Percentiles rank a stretch among this genome's conserved stretches.
These are phyloP conservation scores for Pleurotus salmoneostramineus DNA, from an alignment of 768 basidiomycete species.

Conservation along the genomic window DNA sequence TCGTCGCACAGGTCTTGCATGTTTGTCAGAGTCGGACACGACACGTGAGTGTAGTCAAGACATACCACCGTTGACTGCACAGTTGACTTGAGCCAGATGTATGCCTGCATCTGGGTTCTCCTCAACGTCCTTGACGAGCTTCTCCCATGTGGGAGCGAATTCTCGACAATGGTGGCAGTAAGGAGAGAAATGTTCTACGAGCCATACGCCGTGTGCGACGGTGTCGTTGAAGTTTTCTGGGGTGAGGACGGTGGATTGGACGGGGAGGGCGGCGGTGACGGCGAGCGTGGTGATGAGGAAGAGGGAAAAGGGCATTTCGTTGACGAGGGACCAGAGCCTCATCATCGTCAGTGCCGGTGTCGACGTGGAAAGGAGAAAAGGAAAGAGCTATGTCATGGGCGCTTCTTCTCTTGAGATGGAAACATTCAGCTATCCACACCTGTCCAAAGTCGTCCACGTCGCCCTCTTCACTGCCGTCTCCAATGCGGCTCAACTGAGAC, in stretches of 20 bases:
- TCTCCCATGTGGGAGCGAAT: conserved; percentile 82
- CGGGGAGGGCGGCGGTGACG: conserved; percentile 29
- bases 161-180: conserved; percentile 74
- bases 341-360: background rate
- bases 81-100: conserved; percentile 79
- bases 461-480: conserved; percentile 65
- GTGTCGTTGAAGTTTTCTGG: conserved; percentile 56
- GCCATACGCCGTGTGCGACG: conserved; percentile 57
- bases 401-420: conserved; percentile 37
- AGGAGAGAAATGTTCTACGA: conserved; percentile 87
- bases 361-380: background rate
- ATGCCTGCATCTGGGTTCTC: conserved; percentile 44
- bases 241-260: conserved; percentile 38
- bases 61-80: conserved; percentile 73
- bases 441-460: conserved; percentile 46
- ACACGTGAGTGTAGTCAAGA: conserved; percentile 5
- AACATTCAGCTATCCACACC: conserved; percentile 50
- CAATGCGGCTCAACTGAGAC: conserved; percentile 58
- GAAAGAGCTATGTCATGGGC: background rate
- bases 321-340: background rate
- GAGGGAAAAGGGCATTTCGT: conserved; percentile 19
- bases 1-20: conserved; percentile 69
- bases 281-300: conserved; percentile 25
- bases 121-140: conserved; percentile 52
- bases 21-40: background rate